These are phyloP conservation scores for Exophiala bonariae DNA, from an alignment of 2,329 filamentous ascomycete genomes.

Conservation along the genomic window DNA sequence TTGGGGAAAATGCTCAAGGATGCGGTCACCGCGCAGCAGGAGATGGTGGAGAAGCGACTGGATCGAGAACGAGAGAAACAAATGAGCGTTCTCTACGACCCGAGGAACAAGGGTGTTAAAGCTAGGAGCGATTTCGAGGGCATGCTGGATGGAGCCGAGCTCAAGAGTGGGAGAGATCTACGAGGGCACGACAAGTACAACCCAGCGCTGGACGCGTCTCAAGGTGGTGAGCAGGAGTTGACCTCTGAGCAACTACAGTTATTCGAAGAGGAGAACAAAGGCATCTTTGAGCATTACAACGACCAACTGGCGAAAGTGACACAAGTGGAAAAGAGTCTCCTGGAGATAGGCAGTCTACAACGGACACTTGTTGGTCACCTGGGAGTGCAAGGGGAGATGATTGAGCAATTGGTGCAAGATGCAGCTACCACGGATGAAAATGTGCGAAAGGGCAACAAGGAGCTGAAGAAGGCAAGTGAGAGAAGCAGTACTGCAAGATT, in stretches of 20 bases:
- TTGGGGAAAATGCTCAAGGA: slow-evolving; percentile 73
- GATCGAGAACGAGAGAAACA: slow-evolving; percentile 85
- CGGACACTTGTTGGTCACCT: slow-evolving; percentile 85
- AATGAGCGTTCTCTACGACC: slow-evolving; percentile 74
- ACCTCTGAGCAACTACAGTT: slow-evolving; percentile 85
- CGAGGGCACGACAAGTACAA: slow-evolving; percentile 27
- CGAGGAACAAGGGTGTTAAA: slow-evolving; percentile 46
- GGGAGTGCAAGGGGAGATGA: slow-evolving; percentile 80
- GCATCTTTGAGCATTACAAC: slow-evolving; percentile 91
- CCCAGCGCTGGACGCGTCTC: slow-evolving; percentile 28
- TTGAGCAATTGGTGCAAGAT: slow-evolving; percentile 84
- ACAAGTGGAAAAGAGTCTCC: slow-evolving; percentile 84
- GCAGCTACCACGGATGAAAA: slow-evolving; percentile 81
- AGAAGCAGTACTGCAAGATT: slow-evolving; percentile 71
- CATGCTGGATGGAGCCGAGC: background rate
- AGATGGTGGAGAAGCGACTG: slow-evolving; percentile 90
- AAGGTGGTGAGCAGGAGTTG: slow-evolving; percentile 51
- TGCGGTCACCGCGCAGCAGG: slow-evolving; percentile 75
- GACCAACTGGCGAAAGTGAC: slow-evolving; percentile 91
- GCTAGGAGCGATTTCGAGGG: slow-evolving; percentile 4
- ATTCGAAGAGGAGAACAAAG: slow-evolving; percentile 89
- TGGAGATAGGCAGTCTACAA: slow-evolving; percentile 92
- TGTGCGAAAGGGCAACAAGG: slow-evolving; percentile 83
- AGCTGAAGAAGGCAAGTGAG: slow-evolving; percentile 80
- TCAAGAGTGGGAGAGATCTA: slow-evolving; percentile 17